Base-by-base conservation (phyloP, 2,329 filamentous ascomycete genomes). In the Curvularia lunata region DNA sequence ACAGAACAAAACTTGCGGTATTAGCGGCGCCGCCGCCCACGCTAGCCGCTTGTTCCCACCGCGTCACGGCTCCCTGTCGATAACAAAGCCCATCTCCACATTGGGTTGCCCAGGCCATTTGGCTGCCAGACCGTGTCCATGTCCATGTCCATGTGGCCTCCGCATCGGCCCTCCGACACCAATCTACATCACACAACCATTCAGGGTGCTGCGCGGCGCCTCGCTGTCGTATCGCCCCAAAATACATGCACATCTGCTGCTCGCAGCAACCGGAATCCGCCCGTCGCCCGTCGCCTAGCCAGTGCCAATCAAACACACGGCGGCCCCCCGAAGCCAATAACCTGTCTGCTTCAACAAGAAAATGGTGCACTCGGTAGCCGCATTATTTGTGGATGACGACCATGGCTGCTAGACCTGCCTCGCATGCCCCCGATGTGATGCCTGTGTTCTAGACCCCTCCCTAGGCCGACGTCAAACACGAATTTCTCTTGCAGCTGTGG, bases 371-470 rank as follows among this genome's bases (percentile, higher is more conserved):
- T 56, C 27, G 10, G 45, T 57, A 58, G 62, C 59, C 56, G 61
- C 67, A 60, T 60, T 55, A 57, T 58, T 59, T 59, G 52, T 61
- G 57, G 58, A 62, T 59, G 55, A 59, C 60, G 63, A 65, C 63
- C 66, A 74, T 72, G 66, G 37, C 45, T 58, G 58, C 59, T 60
- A 60, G 58, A 55, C 48, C 42, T 43, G 48, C 48, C 47, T 42
- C 40, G 56, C 43, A 53, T 66, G 42, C 48, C 56, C 40, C 56
- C 40, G 40, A 21, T 45, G 50, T 64, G 58, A 52, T 63, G 60
- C 32, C 16, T 61, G 57, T 63, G 72, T 72, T 75, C 73, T 75
- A 75, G 73, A 75, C 70, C 71, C 16, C 59, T 56, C 57, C 56
- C 61, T 65, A 66, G 64, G 48, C 52, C 59, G 23, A 64, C 54